These are phyloP conservation scores for Pestalotiopsis sp. DNA, from an alignment of 2,329 filamentous ascomycete genomes.

Conservation along the genomic window DNA sequence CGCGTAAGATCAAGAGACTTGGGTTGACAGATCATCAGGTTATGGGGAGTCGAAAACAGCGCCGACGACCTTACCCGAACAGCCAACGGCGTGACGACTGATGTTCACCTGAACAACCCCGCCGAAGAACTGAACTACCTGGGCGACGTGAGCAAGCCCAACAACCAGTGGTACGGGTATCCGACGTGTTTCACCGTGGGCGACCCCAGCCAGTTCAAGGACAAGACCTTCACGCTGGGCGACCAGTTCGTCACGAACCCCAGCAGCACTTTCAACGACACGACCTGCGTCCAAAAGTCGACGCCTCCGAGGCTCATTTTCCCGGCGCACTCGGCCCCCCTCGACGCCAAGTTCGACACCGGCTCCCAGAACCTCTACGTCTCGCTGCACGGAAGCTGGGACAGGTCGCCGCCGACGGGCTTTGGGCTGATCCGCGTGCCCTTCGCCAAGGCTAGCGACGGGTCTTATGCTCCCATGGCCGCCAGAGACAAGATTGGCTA, in stretches of 20 bases:
- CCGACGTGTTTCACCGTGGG: slow-evolving; percentile 45
- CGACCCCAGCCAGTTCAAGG: slow-evolving; percentile 40
- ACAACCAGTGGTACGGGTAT: slow-evolving; percentile 60
- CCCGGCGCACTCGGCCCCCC: slow-evolving; percentile 63
- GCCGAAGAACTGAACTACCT: slow-evolving; percentile 69
- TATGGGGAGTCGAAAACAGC: slow-evolving; percentile 63
- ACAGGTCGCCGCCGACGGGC: slow-evolving; percentile 34
- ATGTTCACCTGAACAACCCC: slow-evolving; percentile 63
- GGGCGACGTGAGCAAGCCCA: slow-evolving; percentile 55
- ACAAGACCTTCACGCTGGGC: slow-evolving; percentile 31
- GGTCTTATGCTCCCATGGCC: slow-evolving; percentile 29
- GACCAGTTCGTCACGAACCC: slow-evolving; percentile 34
- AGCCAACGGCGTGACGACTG: slow-evolving; percentile 36
- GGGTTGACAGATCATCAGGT: slow-evolving; percentile 26
- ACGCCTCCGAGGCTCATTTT: slow-evolving; percentile 48
- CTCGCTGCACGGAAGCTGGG: slow-evolving; percentile 63
- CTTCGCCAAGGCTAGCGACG: slow-evolving; percentile 33
- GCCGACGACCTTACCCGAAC: slow-evolving; percentile 59
- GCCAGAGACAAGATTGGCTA: slow-evolving; percentile 39
- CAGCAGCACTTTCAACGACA: slow-evolving; percentile 27
- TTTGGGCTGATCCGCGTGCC: slow-evolving; percentile 38
- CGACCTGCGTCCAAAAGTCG: slow-evolving; percentile 22
- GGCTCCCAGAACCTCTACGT: slow-evolving; percentile 59
- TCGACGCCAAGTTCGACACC: slow-evolving; percentile 65
- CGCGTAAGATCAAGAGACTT: slow-evolving; percentile 19